Conservation (phyloP, 2,329 filamentous ascomycete genomes). For the Seiridium unicorne region DNA sequence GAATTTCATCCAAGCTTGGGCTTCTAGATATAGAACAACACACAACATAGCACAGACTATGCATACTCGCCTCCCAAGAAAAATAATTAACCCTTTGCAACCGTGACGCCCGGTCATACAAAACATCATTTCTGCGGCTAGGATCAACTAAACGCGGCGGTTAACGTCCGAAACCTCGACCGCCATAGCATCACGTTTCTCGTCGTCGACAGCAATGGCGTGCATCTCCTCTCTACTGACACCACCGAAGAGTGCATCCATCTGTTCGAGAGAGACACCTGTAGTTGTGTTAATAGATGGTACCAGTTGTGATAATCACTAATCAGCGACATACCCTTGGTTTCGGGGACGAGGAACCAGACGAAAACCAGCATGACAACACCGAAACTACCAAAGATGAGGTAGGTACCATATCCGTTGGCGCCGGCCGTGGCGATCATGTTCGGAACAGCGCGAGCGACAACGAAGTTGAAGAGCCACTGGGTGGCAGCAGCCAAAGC, state of each 20-base stretch:
- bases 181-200: background rate
- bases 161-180: background rate
- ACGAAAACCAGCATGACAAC: constrained; percentile 60
- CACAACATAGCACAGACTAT: too few relatives aligned
- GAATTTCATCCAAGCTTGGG: too few relatives aligned
- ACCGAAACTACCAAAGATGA: constrained; percentile 63
- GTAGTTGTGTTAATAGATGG: constrained; percentile 28
- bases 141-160: background rate
- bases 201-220: background rate
- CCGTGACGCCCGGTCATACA: background rate
- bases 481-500: constrained; percentile 60
- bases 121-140: background rate
- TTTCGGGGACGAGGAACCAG: constrained; percentile 52
- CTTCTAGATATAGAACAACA: too few relatives aligned
- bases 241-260: constrained; percentile 58
- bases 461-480: constrained; percentile 66
- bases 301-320: too few relatives aligned
- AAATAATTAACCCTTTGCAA: too few relatives aligned
- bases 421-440: constrained; percentile 53
- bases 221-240: background rate
- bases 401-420: constrained; percentile 50
- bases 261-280: constrained; percentile 56
- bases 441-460: constrained; percentile 60
- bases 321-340: constrained; percentile 23
- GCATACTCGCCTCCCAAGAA: too few relatives aligned